Base-by-base conservation (phyloP, 352 stramenopile species). In the Pythium folliculosum region DNA sequence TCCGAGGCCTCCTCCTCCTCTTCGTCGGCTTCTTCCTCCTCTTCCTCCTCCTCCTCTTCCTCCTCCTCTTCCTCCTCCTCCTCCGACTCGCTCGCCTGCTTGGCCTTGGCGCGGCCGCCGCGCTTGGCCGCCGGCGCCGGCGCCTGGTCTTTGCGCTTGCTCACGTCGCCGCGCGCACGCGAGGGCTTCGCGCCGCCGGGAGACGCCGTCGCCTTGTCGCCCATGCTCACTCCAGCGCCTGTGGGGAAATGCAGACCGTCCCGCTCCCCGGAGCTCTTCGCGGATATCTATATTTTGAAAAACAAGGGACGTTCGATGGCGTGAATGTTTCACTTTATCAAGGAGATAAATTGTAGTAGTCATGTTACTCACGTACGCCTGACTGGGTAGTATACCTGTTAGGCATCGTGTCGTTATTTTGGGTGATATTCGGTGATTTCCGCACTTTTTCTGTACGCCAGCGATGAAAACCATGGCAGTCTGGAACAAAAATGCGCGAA, bases 161-260 rank as follows among this genome's bases (percentile, higher is more conserved):
- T 56, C 48, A 49, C 65, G 32, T 80, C 32, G 55, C 49, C 59
- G 60, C 40, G 70, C 68, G 2, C 72, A 55, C 32, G 50, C 51
- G 44, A 50, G 44, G 19, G 63, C 75, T 73, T 65, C 64, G 72
- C 63, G 25, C 74, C 40, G 77, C 63, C 5, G 69, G 63, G 5
- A 3, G 73, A 76, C 14, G 78, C 80, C 1, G 68, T 69, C 13
- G 49, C 45, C 60, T 67, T 67, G 60, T 67, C 60, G 38, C 60
- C 38, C 60, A 67, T 67, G 32, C 30, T 60, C 5, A 6, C 16
- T 32, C 16, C 47, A 32, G 13, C 8, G 2, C 27, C 27, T 2
- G 5, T 32, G 2, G 27, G 27, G 22, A 23, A 35, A 1, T 38
- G 12, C 4, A 21, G 25, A 40, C 3, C 8, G 16, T 3, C 1